Evolutionary conservation across 345 rosid genomes (phyloP).

Genomic region (Populus alba): DNA sequence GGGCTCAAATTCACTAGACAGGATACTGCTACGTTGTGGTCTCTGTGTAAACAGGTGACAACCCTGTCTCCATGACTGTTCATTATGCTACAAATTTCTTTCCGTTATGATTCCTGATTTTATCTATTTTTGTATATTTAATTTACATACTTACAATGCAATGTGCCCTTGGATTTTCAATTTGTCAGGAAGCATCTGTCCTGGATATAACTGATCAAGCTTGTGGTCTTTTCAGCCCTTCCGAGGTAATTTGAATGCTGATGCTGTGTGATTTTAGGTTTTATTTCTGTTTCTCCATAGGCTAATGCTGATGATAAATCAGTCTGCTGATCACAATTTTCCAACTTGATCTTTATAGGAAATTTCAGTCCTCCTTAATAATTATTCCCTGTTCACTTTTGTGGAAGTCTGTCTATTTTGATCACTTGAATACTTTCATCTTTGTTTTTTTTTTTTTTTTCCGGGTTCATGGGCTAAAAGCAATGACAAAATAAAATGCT

Average conservation of each 20-base stretch:
- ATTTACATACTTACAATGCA: neutral
- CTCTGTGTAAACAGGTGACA: constrained; percentile 84
- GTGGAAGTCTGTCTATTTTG: neutral
- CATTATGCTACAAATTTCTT: neutral
- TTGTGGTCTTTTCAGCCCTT: constrained; percentile 73
- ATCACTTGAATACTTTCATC: neutral
- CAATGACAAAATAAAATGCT: neutral
- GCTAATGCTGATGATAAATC: neutral
- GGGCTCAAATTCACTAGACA: constrained; percentile 65
- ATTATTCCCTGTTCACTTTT: neutral
- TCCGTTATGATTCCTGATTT: neutral
- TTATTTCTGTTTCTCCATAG: neutral
- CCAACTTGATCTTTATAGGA: neutral
- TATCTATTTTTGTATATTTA: neutral
- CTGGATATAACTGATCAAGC: constrained; percentile 78
- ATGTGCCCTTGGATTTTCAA: constrained; percentile 5
- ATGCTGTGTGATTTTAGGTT: neutral
- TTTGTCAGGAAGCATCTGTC: constrained; percentile 85
- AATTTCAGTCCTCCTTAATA: neutral
- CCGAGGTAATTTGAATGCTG: constrained; percentile 50
- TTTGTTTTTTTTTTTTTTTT: neutral
- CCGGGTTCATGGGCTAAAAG: neutral
- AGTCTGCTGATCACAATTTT: neutral
- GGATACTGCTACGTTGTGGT: constrained; percentile 84
- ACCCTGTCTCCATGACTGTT: neutral